A percentile compares a stretch with the other conserved stretches of the same genome.
Conservation (phyloP, 257 asterid genomes). For the Solanum boliviense region DNA sequence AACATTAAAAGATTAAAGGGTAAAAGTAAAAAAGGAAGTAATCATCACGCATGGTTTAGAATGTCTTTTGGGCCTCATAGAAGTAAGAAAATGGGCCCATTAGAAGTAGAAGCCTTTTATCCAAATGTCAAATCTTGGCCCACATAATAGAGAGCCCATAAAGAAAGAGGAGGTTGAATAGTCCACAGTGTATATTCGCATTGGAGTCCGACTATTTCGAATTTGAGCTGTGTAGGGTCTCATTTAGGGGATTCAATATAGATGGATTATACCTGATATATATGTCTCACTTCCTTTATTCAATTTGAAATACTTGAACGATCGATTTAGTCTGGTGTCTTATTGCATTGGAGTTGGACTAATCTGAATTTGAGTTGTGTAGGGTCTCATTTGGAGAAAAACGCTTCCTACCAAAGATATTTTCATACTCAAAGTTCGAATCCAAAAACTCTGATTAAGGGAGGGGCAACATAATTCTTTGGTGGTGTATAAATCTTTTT, state of each 20-base stretch:
- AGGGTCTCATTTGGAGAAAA: not conserved
- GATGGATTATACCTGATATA: no score
- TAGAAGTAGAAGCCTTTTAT: constrained; percentile 1
- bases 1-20: not conserved
- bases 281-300: not conserved
- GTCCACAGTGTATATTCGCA: no score
- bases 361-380: not conserved
- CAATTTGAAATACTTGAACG: not conserved
- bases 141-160: not conserved
- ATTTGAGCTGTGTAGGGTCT: not conserved
- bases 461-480: no score
- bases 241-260: not conserved
- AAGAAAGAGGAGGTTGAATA: not conserved
- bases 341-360: not conserved
- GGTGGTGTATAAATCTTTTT: not conserved
- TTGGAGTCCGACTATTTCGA: not conserved
- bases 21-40: not conserved
- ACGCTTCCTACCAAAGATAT: no score
- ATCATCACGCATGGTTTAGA: constrained; percentile 31
- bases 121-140: not conserved
- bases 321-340: not conserved
- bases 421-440: no score
- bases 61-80: constrained; percentile 9
- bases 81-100: constrained; percentile 9
- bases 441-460: no score